Conservation (phyloP, 2,329 filamentous ascomycete species). For the Penicillium frequentans region DNA sequence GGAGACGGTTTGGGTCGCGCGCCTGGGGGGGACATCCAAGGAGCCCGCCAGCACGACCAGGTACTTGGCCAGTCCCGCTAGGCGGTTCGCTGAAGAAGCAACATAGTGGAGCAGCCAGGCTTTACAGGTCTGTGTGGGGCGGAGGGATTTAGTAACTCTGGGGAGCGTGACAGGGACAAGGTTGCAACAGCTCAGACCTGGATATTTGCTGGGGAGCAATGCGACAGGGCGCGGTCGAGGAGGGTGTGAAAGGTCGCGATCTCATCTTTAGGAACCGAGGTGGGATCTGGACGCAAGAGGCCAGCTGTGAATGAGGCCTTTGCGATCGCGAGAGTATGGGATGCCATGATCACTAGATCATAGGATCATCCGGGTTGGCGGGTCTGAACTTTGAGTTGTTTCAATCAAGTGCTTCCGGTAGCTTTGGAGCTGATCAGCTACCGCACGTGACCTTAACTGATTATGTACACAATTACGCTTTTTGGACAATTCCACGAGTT, state of each 20-base stretch:
- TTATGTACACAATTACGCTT: background rate
- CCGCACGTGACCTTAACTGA: background rate
- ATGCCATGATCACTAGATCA: conserved; percentile 53
- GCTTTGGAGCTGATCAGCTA: background rate
- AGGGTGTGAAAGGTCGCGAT: conserved; percentile 68
- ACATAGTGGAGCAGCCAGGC: conserved; percentile 77
- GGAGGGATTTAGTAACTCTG: conserved; percentile 36
- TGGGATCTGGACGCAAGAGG: conserved; percentile 73
- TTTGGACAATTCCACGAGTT: background rate
- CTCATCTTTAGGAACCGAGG: conserved; percentile 65
- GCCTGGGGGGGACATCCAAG: conserved; percentile 38
- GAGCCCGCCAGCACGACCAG: conserved; percentile 67
- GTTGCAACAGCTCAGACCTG: conserved; percentile 69
- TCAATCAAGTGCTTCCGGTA: background rate
- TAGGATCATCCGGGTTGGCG: background rate
- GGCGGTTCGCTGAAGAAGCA: conserved; percentile 65
- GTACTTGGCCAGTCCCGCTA: conserved; percentile 71
- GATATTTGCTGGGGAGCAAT: conserved; percentile 78
- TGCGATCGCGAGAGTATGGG: conserved; percentile 71
- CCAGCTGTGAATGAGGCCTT: conserved; percentile 76
- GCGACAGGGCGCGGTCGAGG: conserved; percentile 63
- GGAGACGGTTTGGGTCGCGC: conserved; percentile 50
- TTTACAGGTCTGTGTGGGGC: conserved; percentile 71
- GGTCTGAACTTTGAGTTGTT: background rate
- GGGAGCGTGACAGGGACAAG: conserved; percentile 16